phyloP scores from a whole-genome alignment of 495 filamentous ascomycete species.

The Penicillium arizonense region DNA sequence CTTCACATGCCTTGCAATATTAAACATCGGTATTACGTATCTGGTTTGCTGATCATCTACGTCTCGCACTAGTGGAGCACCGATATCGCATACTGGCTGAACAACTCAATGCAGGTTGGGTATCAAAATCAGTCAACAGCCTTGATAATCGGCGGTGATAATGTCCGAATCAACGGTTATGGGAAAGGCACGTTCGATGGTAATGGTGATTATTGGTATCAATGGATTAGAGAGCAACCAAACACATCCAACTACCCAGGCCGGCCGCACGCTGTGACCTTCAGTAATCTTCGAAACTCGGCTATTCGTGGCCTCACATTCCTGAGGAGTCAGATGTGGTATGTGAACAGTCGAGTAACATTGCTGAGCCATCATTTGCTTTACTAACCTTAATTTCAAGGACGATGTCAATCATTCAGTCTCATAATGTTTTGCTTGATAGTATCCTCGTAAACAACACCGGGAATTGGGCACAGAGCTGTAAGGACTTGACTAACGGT shows the following conservation, averaged over 20 bases:
- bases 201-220: conserved; percentile 46
- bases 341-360: background rate
- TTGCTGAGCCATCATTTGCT: too few species aligned
- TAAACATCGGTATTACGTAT: too few species aligned
- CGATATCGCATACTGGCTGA: conserved; percentile 47
- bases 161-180: conserved; percentile 37
- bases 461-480: conserved; percentile 17
- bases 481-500: background rate
- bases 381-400: background rate
- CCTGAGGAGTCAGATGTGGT: conserved; percentile 47
- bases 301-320: conserved; percentile 34
- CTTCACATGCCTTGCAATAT: too few species aligned
- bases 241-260: conserved; percentile 42
- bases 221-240: conserved; percentile 20
- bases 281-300: conserved; percentile 33
- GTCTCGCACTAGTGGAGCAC: conserved; percentile 33
- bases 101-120: conserved; percentile 39
- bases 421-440: conserved; percentile 31
- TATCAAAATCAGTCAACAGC: conserved; percentile 52
- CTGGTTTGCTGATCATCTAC: too few species aligned
- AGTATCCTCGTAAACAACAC: conserved; percentile 43
- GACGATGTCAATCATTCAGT: conserved; percentile 35
- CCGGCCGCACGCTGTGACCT: conserved; percentile 39
- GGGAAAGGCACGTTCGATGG: conserved; percentile 43
- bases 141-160: conserved; percentile 44